Percentiles rank a stretch among this genome's conserved stretches.
These are phyloP conservation scores for Backusella westeae DNA, from an alignment of 192 early-diverging fungal species.

Conservation along the genomic window DNA sequence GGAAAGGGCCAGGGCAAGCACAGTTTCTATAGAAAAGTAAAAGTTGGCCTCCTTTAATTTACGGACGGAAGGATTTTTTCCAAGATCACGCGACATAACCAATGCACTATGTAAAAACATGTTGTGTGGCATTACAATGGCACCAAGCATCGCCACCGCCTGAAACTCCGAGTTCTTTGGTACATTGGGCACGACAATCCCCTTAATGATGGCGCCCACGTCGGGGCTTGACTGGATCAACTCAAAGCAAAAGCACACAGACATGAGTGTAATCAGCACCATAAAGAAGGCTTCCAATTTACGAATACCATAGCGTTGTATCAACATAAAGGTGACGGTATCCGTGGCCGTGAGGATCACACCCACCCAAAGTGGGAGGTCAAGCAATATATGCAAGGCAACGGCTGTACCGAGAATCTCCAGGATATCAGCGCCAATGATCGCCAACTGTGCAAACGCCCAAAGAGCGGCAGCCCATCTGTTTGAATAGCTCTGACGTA, in stretches of 20 bases:
- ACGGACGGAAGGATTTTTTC: constrained; percentile 15
- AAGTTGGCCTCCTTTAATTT: constrained; percentile 68
- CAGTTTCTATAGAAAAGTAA: constrained; percentile 63
- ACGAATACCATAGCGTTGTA: constrained; percentile 60
- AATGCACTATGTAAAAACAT: constrained; percentile 82
- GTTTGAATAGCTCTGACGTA: constrained; percentile 47
- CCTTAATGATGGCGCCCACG: constrained; percentile 43
- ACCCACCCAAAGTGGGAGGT: constrained; percentile 67
- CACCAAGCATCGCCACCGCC: constrained; percentile 69
- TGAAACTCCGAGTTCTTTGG: constrained; percentile 57
- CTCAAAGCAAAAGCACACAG: constrained; percentile 74
- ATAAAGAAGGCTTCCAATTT: constrained; percentile 76
- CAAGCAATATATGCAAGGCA: constrained; percentile 76
- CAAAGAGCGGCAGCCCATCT: constrained; percentile 48
- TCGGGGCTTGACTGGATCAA: constrained; percentile 54
- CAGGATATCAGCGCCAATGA: constrained; percentile 70
- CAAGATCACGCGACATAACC: constrained; percentile 53
- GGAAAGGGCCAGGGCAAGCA: constrained; percentile 54
- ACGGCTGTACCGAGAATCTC: constrained; percentile 90
- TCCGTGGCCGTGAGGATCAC: constrained; percentile 75
- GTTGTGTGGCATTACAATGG: constrained; percentile 88
- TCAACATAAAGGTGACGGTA: constrained; percentile 73
- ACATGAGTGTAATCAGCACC: constrained; percentile 68
- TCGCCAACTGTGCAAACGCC: constrained; percentile 60
- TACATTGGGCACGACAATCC: constrained; percentile 52